Percentiles rank a stretch among this genome's conserved stretches.
Evolutionary conservation across 192 early-diverging fungal species (phyloP).

Genomic region (Gryganskiella cystojenkinii): DNA sequence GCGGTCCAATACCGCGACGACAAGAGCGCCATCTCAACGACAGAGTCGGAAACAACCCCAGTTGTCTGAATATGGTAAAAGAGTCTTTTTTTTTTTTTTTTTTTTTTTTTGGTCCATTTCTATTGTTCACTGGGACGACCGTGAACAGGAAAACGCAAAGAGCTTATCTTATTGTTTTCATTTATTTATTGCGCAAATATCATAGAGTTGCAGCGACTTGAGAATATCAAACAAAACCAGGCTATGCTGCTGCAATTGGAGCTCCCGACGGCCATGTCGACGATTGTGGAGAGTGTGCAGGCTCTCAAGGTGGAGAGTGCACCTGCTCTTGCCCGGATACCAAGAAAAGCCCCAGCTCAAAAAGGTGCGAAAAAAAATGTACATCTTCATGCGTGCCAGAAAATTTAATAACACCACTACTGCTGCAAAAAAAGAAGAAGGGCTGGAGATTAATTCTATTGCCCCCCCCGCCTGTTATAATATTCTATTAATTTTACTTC

Average conservation of each 20-base stretch:
- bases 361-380: not conserved
- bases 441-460: not conserved
- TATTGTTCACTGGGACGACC: not conserved
- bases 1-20: not conserved
- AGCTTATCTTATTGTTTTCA: not conserved
- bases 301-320: constrained; percentile 20
- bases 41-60: not conserved
- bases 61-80: constrained; percentile 5
- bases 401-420: too few relatives aligned
- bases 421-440: too few relatives aligned
- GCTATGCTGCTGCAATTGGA: constrained; percentile 59
- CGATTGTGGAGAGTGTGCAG: constrained; percentile 47
- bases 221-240: constrained; percentile 71
- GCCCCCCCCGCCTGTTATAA: not conserved
- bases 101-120: too few relatives aligned
- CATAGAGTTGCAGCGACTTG: constrained; percentile 60
- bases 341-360: constrained; percentile 26
- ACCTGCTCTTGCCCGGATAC: constrained; percentile 13
- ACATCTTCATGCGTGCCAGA: too few relatives aligned
- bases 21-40: not conserved
- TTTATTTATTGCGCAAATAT: too few relatives aligned
- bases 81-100: not conserved
- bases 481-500: not conserved
- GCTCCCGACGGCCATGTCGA: constrained; percentile 6
- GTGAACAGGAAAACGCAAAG: not conserved